Percentiles rank a stretch among this genome's conserved stretches.
Evolutionary conservation across 306 rosid genomes (phyloP).

Genomic region (Sesbania bispinosa): DNA sequence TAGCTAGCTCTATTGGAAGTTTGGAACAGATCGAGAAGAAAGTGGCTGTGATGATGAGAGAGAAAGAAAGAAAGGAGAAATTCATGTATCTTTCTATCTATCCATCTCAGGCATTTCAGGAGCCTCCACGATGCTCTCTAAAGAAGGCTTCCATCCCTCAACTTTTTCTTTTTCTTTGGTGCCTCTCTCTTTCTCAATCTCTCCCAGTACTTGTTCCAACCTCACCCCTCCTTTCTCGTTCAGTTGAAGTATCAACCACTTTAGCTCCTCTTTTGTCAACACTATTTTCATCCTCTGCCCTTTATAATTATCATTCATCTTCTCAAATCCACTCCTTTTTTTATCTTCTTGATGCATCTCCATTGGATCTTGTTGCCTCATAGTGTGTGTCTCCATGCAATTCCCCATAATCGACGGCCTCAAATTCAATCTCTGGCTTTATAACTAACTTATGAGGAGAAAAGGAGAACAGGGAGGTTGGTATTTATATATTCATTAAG

Average conservation of each 20-base stretch:
- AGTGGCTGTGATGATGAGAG: too few species aligned
- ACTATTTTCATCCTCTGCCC: slow-evolving; percentile 60
- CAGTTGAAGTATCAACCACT: slow-evolving; percentile 62
- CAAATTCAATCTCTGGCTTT: background rate
- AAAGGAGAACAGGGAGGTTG: background rate
- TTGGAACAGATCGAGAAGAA: too few species aligned
- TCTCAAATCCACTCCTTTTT: slow-evolving; percentile 5
- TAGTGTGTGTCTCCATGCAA: slow-evolving; percentile 53
- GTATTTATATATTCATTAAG: slow-evolving; percentile 22
- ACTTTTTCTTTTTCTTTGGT: slow-evolving; percentile 37
- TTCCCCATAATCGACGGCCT: slow-evolving; percentile 79
- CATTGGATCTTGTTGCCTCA: slow-evolving; percentile 15
- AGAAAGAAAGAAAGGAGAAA: too few species aligned
- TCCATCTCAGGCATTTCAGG: slow-evolving; percentile 60
- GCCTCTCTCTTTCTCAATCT: slow-evolving; percentile 51
- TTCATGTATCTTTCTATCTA: slow-evolving; percentile 1
- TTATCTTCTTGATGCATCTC: slow-evolving; percentile 9
- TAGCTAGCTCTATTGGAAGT: background rate
- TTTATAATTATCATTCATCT: background rate
- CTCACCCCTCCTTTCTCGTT: slow-evolving; percentile 44
- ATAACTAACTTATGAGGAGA: background rate
- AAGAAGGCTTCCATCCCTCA: slow-evolving; percentile 81
- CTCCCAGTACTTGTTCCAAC: slow-evolving; percentile 50
- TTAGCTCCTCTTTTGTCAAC: slow-evolving; percentile 68
- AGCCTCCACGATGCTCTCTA: slow-evolving; percentile 69